Base-by-base conservation (phyloP, 768 basidiomycete genomes). In the Dioszegia hungarica region DNA sequence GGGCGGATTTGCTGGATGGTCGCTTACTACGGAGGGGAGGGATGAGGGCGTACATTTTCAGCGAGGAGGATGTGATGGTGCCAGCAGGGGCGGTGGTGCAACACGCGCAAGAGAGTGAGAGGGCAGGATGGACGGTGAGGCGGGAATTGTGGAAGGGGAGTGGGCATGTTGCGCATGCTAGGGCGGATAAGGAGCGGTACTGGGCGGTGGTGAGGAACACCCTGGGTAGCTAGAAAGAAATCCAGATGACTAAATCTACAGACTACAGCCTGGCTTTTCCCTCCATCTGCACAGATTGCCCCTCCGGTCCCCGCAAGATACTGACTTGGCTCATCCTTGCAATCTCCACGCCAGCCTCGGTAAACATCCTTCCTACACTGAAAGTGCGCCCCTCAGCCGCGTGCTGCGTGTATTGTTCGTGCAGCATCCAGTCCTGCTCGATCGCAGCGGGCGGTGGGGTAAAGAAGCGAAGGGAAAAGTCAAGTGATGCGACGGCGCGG, bases 391-490 rank as follows among this genome's bases (percentile, higher is more conserved):
- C 61, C 20, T 41, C 38, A 5, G 22, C 61, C 1, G 38, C 61
- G 19, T 34, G 38, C 45, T 63, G 57, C 10, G 61, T 59, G 48
- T 59, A 31, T 24, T 63, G 61, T 34, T 63, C 61, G 22, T 55
- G 57, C 38, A 63, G 33, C 17, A 50, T 14, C 46, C 49, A 63
- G 5, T 57, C 41, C 9, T 19, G 14, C 5, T 51, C 24, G 6
- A 51, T 51, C 17, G 47, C 39, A n/a, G 29, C 29, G 10, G 50
- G 49, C 9, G 48, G 51, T 14, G 51, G 50, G 8, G 33, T 27
- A 39, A 59, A 63, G 57, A 63, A 59, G 12, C 61, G 61, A 9
- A 63, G 54, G 24, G 61, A 59, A 54, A 63, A 56, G 44, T 63
- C 61, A 2, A 63, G 36, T 3, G 57, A 55, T 11, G 61, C 59